Evolutionary conservation across 495 filamentous ascomycete genomes (phyloP), one percentile per base, ranked within the genome.

Genomic region (Penicillium desertorum): DNA sequence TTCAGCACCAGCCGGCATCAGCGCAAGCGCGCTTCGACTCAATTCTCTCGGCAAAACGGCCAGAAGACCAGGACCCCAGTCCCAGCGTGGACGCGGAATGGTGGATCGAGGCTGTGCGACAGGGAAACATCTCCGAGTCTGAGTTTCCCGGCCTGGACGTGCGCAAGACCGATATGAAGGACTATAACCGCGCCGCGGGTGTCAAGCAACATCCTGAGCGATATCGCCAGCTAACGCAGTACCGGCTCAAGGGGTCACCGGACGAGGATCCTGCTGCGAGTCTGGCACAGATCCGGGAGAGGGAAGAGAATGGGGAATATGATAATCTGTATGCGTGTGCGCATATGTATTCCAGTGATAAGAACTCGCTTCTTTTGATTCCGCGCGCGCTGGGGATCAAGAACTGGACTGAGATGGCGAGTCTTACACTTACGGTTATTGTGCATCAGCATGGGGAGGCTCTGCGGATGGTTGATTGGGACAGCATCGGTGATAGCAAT

Each of bases 271-370:
- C 56, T n/a, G 47, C 23, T 9, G 49, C 54, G 19, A 59, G 30
- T 16, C 37, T 64, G 23, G 19, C 49, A 0, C 60, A 62, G 34
- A 61, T 63, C 10, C 56, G 19, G 20, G 60, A 63, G 37, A 67
- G 53, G 41, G 73, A 75, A 5, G 45, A 59, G 22, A 52, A 52
- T 1, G 75, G 73, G 11, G 69, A 73, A 54, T 75, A 70, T 50
- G 74, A 77, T 44, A 87, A 87, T 56, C 73, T 83, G 10, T 86
- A 88, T 66, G 78, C 85, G 5, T 79, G 79, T 56, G 80, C 81
- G 16, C 87, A 90, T 65, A 81, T 87, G 47, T 90, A 84, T 69
- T 80, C 84, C 2, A 81, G 79, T 27, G 88, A 91, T 62, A 79
- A 84, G 41, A 91, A 91, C 65, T 86, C 85, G 0, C 67, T 90